phyloP scores from a whole-genome alignment of 2,329 filamentous ascomycete species.

The Botrytis sinoallii region DNA sequence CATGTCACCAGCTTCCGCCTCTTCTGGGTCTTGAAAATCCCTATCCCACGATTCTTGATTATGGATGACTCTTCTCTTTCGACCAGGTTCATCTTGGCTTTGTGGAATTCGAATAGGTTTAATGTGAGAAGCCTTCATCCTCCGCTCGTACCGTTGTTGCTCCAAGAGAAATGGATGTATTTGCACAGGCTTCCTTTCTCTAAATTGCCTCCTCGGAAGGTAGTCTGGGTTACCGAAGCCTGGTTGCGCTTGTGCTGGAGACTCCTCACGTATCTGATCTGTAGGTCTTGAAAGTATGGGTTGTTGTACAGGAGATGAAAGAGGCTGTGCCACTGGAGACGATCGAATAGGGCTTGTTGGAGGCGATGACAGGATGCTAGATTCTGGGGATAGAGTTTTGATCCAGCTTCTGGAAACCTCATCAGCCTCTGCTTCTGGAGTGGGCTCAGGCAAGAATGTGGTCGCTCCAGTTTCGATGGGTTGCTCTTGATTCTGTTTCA shows the following conservation, averaged over 20 bases:
- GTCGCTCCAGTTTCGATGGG: background rate
- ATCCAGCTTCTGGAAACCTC: conserved; percentile 42
- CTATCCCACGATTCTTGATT: conserved; percentile 30
- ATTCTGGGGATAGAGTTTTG: conserved; percentile 38
- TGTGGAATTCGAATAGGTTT: conserved; percentile 33
- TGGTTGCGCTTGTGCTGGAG: background rate
- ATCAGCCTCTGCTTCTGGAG: conserved; percentile 30
- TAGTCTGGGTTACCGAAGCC: background rate
- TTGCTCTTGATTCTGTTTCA: background rate
- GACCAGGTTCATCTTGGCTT: conserved; percentile 26
- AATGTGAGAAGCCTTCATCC: conserved; percentile 34
- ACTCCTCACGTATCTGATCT: background rate
- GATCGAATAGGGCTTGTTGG: conserved; percentile 21
- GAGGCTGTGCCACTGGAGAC: background rate
- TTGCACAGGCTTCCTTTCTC: conserved; percentile 37
- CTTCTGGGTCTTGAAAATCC: conserved; percentile 27
- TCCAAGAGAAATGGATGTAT: conserved; percentile 38
- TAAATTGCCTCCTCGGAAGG: conserved; percentile 15
- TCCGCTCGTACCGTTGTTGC: conserved; percentile 35
- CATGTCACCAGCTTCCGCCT: conserved; percentile 15
- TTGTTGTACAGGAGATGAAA: background rate
- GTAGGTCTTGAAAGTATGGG: background rate
- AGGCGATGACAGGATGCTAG: conserved; percentile 34
- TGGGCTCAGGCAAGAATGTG: background rate
- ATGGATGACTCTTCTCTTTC: conserved; percentile 15